Percentiles rank a stretch among this genome's conserved stretches.
Evolutionary conservation across 1,284 basidiomycete species (phyloP).

Genomic region (Sporisorium sorghi): DNA sequence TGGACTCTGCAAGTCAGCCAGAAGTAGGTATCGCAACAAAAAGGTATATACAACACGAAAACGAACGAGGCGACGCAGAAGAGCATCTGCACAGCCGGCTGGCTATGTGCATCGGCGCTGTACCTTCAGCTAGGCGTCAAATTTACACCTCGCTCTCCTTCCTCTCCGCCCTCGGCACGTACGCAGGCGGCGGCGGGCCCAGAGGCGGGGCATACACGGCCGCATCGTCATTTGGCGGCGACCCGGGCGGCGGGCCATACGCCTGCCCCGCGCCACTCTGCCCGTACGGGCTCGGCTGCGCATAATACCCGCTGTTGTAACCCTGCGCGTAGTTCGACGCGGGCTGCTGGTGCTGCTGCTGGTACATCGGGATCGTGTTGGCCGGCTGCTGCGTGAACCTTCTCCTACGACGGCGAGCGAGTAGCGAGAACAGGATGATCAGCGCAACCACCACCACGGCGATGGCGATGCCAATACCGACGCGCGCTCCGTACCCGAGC

Average conservation of each 20-base stretch:
- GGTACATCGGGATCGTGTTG: constrained; percentile 34
- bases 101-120: too few relatives aligned
- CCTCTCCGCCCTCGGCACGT: constrained; percentile 33
- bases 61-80: not conserved
- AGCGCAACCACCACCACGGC: constrained; percentile 24
- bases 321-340: constrained; percentile 20
- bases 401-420: constrained; percentile 29
- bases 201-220: constrained; percentile 39
- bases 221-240: constrained; percentile 24
- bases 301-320: constrained; percentile 31
- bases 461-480: constrained; percentile 44
- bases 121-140: too few relatives aligned
- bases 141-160: constrained; percentile 17
- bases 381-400: constrained; percentile 17
- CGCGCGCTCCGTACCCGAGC: constrained; percentile 26
- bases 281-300: constrained; percentile 26
- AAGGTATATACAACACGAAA: not conserved
- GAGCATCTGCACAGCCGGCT: not conserved
- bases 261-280: constrained; percentile 12
- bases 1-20: too few relatives aligned
- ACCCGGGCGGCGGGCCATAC: constrained; percentile 39
- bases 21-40: not conserved
- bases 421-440: constrained; percentile 12
- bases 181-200: constrained; percentile 43
- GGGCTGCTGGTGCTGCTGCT: constrained; percentile 23